Evolutionary conservation across 2,329 filamentous ascomycete species (phyloP), one percentile per base, ranked within the genome.

Genomic region (Didymella lethalis): DNA sequence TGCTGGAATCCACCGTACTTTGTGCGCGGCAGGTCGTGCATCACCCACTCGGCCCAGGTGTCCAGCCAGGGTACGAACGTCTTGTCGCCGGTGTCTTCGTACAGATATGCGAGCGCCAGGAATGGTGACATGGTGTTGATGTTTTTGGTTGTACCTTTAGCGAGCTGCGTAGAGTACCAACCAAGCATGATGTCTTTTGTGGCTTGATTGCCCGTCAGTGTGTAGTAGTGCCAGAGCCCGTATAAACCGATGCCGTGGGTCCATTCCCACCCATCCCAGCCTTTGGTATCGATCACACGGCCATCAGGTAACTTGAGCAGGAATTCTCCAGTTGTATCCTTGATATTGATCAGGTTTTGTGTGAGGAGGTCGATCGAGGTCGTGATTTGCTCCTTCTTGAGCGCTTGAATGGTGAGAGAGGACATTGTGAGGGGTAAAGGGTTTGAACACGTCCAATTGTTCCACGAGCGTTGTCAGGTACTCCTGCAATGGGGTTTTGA

Each of bases 91-190:
- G 88, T 91, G 73, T 88, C 86, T 76, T 93, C 90, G 69, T 93
- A 93, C n/a, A 93, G 82, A 70, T 87, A 88, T 0, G 90, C 90
- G 0, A 93, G 82, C 0, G 90, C 91, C 20, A 93, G 79, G 75
- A 93, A 91, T 0, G 88, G 88, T 12, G 89, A 87, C 90, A 93
- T 92, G 16, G 91, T 93, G 80, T 92, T 93, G 82, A 92, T 92
- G 75, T 93, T 93, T 75, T 93, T 93, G 38, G 89, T 92, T 3
- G 91, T 93, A 20, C 89, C 89, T 54, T 88, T 87, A 0, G 82
- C 83, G 61, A 92, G 88, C 8, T 90, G 87, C 47, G 83, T 84
- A 7, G 81, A 79, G 77, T 92, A 93, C 91, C 91, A 94, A 57
- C 85, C 82, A 70, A 90, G 83, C 66, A 93, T 92, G 61, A 90